Evolutionary conservation across 2,329 filamentous ascomycete species (phyloP).

Genomic region (Colletotrichum eleusines): DNA sequence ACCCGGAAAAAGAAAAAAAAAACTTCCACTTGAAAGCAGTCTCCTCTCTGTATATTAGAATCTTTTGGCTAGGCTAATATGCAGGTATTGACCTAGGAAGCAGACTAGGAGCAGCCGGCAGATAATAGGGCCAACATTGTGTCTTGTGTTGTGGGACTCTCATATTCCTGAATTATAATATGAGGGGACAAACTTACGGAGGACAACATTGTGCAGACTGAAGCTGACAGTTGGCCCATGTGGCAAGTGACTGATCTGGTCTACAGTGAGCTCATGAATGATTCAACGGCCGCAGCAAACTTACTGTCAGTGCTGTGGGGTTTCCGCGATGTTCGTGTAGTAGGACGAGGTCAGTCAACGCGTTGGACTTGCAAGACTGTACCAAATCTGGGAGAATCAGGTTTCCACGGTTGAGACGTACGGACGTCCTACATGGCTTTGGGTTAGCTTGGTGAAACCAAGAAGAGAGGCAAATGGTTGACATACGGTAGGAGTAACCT

Average conservation of each 20-base stretch:
- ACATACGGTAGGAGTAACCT: slow-evolving; percentile 73
- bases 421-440: slow-evolving; percentile 68
- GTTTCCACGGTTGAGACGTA: slow-evolving; percentile 92
- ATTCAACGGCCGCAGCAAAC: slow-evolving; percentile 71
- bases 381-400: slow-evolving; percentile 89
- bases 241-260: slow-evolving; percentile 77
- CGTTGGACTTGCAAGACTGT: slow-evolving; percentile 81
- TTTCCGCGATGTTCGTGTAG: slow-evolving; percentile 94
- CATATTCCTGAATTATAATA: not conserved
- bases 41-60: not conserved
- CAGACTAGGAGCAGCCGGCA: not conserved
- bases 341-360: slow-evolving; percentile 86
- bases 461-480: slow-evolving; percentile 47
- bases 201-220: slow-evolving; percentile 90
- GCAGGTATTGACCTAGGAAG: not conserved
- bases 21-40: not conserved
- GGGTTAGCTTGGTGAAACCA: slow-evolving; percentile 73
- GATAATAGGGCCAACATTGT: not conserved
- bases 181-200: slow-evolving; percentile 56
- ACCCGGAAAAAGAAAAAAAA: not conserved
- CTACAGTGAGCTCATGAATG: slow-evolving; percentile 69
- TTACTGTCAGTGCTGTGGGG: slow-evolving; percentile 82
- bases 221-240: slow-evolving; percentile 88
- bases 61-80: too few species aligned
- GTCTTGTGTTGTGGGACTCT: too few species aligned